Conservation (phyloP, 345 rosid species). For the Brassica napus region DNA sequence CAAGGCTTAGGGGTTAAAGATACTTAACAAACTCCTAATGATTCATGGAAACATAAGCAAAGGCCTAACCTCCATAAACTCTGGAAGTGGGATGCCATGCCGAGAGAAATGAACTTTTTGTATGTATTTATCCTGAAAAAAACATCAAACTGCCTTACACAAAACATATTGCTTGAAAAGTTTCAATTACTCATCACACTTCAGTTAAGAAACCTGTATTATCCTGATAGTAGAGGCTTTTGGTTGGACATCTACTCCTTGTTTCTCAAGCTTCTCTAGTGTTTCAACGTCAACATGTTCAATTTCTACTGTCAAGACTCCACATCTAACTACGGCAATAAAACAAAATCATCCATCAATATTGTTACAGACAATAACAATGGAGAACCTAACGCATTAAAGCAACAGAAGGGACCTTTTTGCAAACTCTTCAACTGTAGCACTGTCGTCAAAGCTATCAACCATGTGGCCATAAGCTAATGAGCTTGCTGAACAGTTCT, state of each 20-base stretch:
- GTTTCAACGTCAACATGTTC: conserved; percentile 94
- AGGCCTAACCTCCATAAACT: conserved; percentile 78
- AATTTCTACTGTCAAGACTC: conserved; percentile 85
- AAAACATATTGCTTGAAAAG: conserved; percentile 6
- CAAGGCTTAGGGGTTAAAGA: conserved; percentile 22
- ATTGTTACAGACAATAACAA: conserved; percentile 12
- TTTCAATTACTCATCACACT: background rate
- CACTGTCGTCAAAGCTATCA: conserved; percentile 84
- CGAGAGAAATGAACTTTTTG: conserved; percentile 93
- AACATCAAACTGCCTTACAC: conserved; percentile 27
- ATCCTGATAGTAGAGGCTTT: conserved; percentile 94
- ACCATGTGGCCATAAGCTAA: conserved; percentile 74
- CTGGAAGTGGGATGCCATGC: conserved; percentile 85
- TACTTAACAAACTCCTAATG: background rate
- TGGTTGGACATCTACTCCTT: conserved; percentile 92
- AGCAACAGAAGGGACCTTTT: conserved; percentile 55
- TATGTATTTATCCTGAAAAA: conserved; percentile 76
- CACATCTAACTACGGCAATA: conserved; percentile 69
- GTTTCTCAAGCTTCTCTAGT: conserved; percentile 83
- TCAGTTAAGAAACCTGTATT: conserved; percentile 62
- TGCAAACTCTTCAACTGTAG: conserved; percentile 70
- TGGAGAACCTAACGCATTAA: background rate
- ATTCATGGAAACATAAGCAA: conserved; percentile 1
- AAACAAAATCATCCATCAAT: conserved; percentile 30
- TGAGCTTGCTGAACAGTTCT: conserved; percentile 81